Percentiles rank a stretch among this genome's conserved stretches.
Conservation (phyloP, 176 grass and related monocot species). For the Eremochloa ophiuroides region DNA sequence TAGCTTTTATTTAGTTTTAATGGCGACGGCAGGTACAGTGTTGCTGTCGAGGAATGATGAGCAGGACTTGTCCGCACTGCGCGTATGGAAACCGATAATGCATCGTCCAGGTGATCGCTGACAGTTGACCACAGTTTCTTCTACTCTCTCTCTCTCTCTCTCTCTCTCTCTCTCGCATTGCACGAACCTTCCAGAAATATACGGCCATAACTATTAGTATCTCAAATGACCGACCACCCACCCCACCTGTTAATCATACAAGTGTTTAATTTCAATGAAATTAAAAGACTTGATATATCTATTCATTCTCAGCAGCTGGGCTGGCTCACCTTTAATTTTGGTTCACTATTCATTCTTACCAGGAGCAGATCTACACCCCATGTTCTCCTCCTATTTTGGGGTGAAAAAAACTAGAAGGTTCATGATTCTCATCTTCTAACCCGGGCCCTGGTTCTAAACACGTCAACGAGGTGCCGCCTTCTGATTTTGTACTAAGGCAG, state of each 20-base stretch:
- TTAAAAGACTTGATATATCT: too few species aligned
- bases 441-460: background rate
- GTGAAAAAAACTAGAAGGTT: too few species aligned
- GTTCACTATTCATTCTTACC: background rate
- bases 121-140: background rate
- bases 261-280: background rate
- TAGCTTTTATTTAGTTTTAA: background rate
- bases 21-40: constrained; percentile 18
- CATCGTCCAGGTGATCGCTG: background rate
- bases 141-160: background rate
- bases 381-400: too few species aligned
- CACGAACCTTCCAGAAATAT: background rate
- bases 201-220: background rate
- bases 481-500: background rate
- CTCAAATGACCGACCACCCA: background rate
- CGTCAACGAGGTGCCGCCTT: background rate
- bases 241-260: background rate
- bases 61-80: background rate
- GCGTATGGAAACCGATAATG: constrained; percentile 15
- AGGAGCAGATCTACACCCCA: background rate
- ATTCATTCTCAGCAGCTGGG: background rate
- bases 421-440: too few species aligned
- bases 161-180: too few species aligned
- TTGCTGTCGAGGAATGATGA: constrained; percentile 48
- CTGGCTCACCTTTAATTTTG: background rate